Evolutionary conservation across 306 rosid genomes (phyloP).

Genomic region (Glycine soja): DNA sequence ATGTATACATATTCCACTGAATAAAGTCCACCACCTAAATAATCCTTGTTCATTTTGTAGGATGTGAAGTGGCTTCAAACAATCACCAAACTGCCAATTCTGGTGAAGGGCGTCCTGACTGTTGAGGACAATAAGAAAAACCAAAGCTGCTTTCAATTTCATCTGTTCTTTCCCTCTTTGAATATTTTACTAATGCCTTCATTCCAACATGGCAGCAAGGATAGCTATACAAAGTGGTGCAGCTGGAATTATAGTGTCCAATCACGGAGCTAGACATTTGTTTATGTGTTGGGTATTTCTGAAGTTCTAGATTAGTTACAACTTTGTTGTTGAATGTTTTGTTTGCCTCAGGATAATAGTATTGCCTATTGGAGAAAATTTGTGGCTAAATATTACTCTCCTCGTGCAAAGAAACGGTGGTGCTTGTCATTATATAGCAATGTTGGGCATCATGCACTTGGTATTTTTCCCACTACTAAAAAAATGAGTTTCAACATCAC

Average conservation of each 20-base stretch:
- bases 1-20: no score
- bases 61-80: conserved; percentile 98
- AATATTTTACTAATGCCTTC: conserved; percentile 6
- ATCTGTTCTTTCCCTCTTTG: background rate
- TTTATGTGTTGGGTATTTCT: conserved; percentile 1
- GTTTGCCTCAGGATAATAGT: no score
- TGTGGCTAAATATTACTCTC: no score
- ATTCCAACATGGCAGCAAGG: conserved; percentile 69
- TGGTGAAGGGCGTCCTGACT: conserved; percentile 92
- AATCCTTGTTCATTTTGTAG: no score
- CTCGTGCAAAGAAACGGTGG: no score
- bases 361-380: no score
- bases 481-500: no score
- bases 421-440: no score
- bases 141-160: background rate
- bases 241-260: conserved; percentile 91
- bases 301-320: conserved; percentile 2
- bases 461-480: no score
- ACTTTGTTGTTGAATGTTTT: conserved; percentile 36
- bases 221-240: conserved; percentile 79
- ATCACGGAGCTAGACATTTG: no score
- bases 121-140: conserved; percentile 84
- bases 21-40: background rate
- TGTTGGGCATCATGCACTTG: no score
- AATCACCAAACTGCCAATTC: conserved; percentile 88